Evolutionary conservation across 768 basidiomycete species (phyloP).

Genomic region (Cytidiella melzeri): DNA sequence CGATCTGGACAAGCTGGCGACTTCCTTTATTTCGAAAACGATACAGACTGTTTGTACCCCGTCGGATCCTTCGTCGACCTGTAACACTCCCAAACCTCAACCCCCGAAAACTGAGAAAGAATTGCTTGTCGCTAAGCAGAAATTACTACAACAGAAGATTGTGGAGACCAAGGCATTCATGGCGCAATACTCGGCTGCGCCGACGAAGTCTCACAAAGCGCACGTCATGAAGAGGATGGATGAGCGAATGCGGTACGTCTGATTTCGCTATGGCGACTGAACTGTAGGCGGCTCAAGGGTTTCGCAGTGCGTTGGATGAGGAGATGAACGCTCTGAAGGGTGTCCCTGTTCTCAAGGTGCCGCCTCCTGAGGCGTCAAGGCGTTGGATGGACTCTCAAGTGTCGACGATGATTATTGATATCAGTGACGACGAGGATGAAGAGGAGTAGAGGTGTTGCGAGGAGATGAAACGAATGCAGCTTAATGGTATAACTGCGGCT

Average conservation of each 20-base stretch:
- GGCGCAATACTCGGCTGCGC: slow-evolving; percentile 37
- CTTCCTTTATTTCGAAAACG: slow-evolving; percentile 52
- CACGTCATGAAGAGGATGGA: slow-evolving; percentile 39
- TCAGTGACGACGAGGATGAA: slow-evolving; percentile 47
- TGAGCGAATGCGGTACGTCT: slow-evolving; percentile 43
- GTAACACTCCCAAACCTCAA: slow-evolving; percentile 4
- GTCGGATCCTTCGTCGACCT: slow-evolving; percentile 7
- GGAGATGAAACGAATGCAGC: not conserved
- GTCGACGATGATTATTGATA: slow-evolving; percentile 36
- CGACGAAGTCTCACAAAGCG: slow-evolving; percentile 47
- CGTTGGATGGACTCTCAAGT: slow-evolving; percentile 42
- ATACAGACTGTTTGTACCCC: slow-evolving; percentile 40
- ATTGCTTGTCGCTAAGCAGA: slow-evolving; percentile 40
- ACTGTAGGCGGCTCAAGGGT: slow-evolving; percentile 5
- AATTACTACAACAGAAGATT: slow-evolving; percentile 44
- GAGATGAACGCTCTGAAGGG: slow-evolving; percentile 15
- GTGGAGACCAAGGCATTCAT: slow-evolving; percentile 48
- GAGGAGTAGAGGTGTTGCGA: slow-evolving; percentile 11
- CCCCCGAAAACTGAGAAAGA: slow-evolving; percentile 22
- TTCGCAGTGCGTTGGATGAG: slow-evolving; percentile 32
- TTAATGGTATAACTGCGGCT: no score
- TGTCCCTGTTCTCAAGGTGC: not conserved
- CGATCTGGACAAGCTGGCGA: slow-evolving; percentile 46
- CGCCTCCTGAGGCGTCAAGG: slow-evolving; percentile 5
- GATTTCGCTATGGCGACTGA: not conserved